These are phyloP conservation scores for Penicillium argentinense DNA, from an alignment of 495 filamentous ascomycete species.

Conservation along the genomic window DNA sequence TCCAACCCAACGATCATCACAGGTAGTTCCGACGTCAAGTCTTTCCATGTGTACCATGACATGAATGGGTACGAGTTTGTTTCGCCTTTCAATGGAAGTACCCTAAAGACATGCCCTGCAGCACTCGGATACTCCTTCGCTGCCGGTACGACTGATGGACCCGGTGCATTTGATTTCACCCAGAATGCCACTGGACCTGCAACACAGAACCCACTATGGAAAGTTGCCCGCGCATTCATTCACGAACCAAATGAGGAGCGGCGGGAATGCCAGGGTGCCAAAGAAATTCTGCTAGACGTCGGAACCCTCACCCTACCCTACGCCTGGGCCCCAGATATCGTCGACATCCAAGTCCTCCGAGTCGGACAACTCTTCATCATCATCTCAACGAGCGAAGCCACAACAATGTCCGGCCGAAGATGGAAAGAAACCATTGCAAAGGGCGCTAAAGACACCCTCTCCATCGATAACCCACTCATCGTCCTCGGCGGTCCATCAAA, in stretches of 20 bases:
- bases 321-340: constrained; percentile 88
- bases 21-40: constrained; percentile 61
- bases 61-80: constrained; percentile 72
- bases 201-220: constrained; percentile 77
- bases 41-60: constrained; percentile 73
- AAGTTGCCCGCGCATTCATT: constrained; percentile 68
- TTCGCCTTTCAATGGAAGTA: constrained; percentile 70
- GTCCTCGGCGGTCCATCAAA: constrained; percentile 94
- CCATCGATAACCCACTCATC: constrained; percentile 60
- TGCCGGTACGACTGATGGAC: constrained; percentile 90
- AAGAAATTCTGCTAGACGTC: constrained; percentile 88
- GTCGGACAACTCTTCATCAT: constrained; percentile 88
- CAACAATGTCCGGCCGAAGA: constrained; percentile 90
- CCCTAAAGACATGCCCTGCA: constrained; percentile 78
- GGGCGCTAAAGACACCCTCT: constrained; percentile 49
- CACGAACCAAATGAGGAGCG: constrained; percentile 73
- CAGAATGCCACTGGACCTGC: constrained; percentile 78
- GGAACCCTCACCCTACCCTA: constrained; percentile 80
- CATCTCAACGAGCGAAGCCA: constrained; percentile 86
- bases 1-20: constrained; percentile 42
- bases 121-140: constrained; percentile 93
- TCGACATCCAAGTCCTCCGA: constrained; percentile 86
- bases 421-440: constrained; percentile 81
- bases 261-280: constrained; percentile 73
- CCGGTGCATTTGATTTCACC: constrained; percentile 91